phyloP scores from a whole-genome alignment of 192 early-diverging fungal genomes.

The Gaertneriomyces sp. region DNA sequence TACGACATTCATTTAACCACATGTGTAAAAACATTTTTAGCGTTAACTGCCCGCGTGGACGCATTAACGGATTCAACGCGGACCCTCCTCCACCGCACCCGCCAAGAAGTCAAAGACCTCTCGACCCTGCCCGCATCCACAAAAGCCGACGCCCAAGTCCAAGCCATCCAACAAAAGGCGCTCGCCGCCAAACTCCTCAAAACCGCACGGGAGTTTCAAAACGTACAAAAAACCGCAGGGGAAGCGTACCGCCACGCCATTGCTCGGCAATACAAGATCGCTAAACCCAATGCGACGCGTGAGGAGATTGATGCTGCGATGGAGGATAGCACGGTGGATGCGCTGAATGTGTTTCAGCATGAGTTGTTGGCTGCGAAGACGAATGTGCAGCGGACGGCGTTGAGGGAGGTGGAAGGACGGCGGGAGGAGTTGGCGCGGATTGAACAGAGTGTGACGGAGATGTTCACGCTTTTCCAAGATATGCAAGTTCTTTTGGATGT shows the following conservation, averaged over 20 bases:
- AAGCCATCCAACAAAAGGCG: constrained; percentile 33
- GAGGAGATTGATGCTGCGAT: constrained; percentile 59
- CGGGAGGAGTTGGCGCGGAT: constrained; percentile 61
- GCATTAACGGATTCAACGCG: constrained; percentile 21
- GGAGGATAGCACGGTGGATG: constrained; percentile 9
- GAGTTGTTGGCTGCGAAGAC: constrained; percentile 47
- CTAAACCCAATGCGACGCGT: constrained; percentile 52
- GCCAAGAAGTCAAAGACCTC: constrained; percentile 26
- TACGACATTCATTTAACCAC: neutral
- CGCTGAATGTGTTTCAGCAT: constrained; percentile 49
- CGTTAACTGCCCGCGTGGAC: constrained; percentile 19
- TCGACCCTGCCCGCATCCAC: constrained; percentile 5
- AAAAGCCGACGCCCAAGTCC: constrained; percentile 27
- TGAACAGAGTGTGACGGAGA: constrained; percentile 52
- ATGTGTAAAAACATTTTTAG: neutral
- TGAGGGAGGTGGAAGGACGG: constrained; percentile 57
- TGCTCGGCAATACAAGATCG: constrained; percentile 37
- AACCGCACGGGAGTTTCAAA: constrained; percentile 37
- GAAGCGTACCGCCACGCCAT: constrained; percentile 40
- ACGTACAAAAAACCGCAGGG: constrained; percentile 35
- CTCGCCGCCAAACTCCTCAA: constrained; percentile 43
- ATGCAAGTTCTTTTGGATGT: constrained; percentile 62
- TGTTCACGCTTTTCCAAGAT: constrained; percentile 59
- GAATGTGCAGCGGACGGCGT: constrained; percentile 44
- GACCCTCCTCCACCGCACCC: constrained; percentile 25